phyloP scores from a whole-genome alignment of 1,284 basidiomycete species.

The Xerocomus amazonicus region DNA sequence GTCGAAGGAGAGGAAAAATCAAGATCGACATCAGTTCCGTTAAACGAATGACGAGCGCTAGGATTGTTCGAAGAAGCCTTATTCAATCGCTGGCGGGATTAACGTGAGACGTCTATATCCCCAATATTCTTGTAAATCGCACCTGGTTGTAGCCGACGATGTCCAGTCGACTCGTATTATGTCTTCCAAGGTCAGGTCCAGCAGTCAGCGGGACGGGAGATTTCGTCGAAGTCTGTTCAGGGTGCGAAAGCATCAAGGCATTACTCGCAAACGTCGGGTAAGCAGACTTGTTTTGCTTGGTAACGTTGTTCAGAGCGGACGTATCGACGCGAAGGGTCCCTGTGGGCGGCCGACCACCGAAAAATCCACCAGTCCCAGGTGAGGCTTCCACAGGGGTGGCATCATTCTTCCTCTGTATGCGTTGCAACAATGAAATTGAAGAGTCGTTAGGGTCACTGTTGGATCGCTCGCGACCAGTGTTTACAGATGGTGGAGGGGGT shows the following conservation, averaged over 20 bases:
- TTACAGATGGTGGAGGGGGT: slow-evolving; percentile 45
- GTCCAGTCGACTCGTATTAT: slow-evolving; percentile 61
- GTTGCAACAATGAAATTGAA: slow-evolving; percentile 66
- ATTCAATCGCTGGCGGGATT: slow-evolving; percentile 42
- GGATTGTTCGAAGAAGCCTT: slow-evolving; percentile 50
- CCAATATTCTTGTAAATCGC: slow-evolving; percentile 23
- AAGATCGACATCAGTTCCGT: slow-evolving; percentile 61
- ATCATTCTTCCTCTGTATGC: slow-evolving; percentile 66
- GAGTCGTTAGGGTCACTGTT: slow-evolving; percentile 75
- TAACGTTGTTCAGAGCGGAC: slow-evolving; percentile 52
- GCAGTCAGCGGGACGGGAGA: slow-evolving; percentile 78
- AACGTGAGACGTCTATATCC: slow-evolving; percentile 10
- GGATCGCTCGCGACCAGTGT: slow-evolving; percentile 61
- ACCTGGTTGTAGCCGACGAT: slow-evolving; percentile 71
- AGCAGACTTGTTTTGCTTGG: slow-evolving; percentile 80
- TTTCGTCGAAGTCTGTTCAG: slow-evolving; percentile 55
- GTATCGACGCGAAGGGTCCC: slow-evolving; percentile 72
- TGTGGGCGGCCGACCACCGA: slow-evolving; percentile 55
- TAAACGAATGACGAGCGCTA: slow-evolving; percentile 67
- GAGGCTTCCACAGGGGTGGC: slow-evolving; percentile 46
- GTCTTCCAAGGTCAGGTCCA: slow-evolving; percentile 75
- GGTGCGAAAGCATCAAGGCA: slow-evolving; percentile 61
- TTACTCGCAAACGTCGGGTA: slow-evolving; percentile 75
- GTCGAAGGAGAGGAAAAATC: slow-evolving; percentile 51
- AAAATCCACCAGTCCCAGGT: slow-evolving; percentile 43